Evolutionary conservation across 805 yeast genomes (phyloP), one percentile per base, ranked within the genome.

Genomic region (Candida jianshihensis): DNA sequence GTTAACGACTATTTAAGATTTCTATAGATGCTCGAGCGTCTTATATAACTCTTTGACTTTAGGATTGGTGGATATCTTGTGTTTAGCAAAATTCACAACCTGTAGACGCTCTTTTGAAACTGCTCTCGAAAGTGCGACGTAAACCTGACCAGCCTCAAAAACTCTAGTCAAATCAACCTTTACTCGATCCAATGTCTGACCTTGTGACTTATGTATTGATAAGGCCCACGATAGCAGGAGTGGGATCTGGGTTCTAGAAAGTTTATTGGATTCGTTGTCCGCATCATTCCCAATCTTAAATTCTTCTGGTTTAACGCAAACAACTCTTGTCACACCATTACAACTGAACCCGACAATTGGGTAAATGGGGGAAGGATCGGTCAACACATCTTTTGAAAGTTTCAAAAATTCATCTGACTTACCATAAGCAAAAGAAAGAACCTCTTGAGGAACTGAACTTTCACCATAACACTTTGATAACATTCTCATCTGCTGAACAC

Each of bases 151-250:
- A 37, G 75, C 81, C 54, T 84, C 94, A 47, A 84, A 84, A 19
- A 76, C 71, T 43, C 67, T 72, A 19, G 71, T 64, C 33, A 84
- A 57, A 49, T 84, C 89, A 11, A 84, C 86, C 43, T 73, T 75
- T 4, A 84, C 78, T 42, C 85, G 57, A 29, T 73, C 77, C 31
- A 84, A 68, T 0, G 95, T 82, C 60, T 84, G 94, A 3, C 95
- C 95, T 54, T 84, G 95, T 0, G 92, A 75, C 54, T 84, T 84
- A 53, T 84, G 95, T 34, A 84, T 84, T 0, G 92, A 84, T 46
- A 84, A 56, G 0, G 94, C 88, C 92, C 92, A 84, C 18, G 92
- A 78, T 26, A 84, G 59, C 38, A 81, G 63, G 21, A 84, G 61
- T 1, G 95, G 95, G 3, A 82, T 46, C 52, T 84, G 95, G 0